phyloP scores from a whole-genome alignment of 768 basidiomycete genomes.

The Collybiopsis luxurians region DNA sequence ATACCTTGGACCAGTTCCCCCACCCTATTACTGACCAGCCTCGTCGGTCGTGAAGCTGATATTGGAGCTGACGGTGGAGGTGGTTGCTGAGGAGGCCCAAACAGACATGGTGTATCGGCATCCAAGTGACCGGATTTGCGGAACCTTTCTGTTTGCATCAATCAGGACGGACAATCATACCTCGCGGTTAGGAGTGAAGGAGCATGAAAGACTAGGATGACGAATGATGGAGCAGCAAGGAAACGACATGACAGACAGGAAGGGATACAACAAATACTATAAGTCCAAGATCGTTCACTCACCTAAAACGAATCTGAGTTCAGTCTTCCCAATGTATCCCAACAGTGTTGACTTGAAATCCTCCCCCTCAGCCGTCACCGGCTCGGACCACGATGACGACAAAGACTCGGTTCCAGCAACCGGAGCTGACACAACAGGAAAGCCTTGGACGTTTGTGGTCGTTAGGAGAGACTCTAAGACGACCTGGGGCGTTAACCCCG shows the following conservation, averaged over 20 bases:
- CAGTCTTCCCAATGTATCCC: slow-evolving; percentile 87
- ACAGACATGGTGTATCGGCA: neutral
- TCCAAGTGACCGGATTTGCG: neutral
- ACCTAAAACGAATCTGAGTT: slow-evolving; percentile 87
- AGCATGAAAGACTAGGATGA: neutral
- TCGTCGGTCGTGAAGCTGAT: slow-evolving; percentile 3
- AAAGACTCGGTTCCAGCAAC: neutral
- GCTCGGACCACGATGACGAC: neutral
- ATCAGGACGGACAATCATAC: too few relatives aligned
- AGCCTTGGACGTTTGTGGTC: slow-evolving; percentile 81
- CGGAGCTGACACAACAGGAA: slow-evolving; percentile 70
- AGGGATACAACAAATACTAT: neutral
- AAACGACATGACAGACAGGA: neutral
- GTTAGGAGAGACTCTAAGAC: slow-evolving; percentile 65
- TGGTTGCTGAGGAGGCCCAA: slow-evolving; percentile 2
- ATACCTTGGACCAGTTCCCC: neutral
- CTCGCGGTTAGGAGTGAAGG: neutral
- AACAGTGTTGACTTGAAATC: slow-evolving; percentile 59
- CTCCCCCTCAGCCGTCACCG: slow-evolving; percentile 13
- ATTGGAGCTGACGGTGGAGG: slow-evolving; percentile 1
- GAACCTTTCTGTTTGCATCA: neutral
- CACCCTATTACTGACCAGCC: slow-evolving; percentile 1
- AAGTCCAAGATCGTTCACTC: slow-evolving; percentile 4
- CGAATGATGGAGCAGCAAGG: neutral
- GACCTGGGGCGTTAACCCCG: slow-evolving; percentile 6